Evolutionary conservation across 2,329 filamentous ascomycete genomes (phyloP), one percentile per base, ranked within the genome.

Genomic region (Thielaviopsis populi): DNA sequence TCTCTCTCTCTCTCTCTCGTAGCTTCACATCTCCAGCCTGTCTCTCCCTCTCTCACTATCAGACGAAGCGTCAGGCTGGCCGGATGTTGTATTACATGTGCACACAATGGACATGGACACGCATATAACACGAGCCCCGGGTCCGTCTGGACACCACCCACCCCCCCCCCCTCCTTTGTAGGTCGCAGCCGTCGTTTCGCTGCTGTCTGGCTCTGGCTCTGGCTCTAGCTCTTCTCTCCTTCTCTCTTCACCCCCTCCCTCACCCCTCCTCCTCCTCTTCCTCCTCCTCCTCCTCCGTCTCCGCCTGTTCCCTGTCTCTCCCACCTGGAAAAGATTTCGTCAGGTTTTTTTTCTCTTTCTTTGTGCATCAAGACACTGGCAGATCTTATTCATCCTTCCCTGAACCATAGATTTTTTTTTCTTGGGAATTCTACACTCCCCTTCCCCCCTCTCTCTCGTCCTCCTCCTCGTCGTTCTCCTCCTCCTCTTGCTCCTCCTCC

Each of bases 351-450:
- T 59, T 24, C n/a, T 43, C 40, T 19, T 30, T 19, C 24, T 40
- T 19, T 43, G 59, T 40, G 40, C 40, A 24, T 37, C 40, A 46
- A 61, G 50, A 54, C 50, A 33, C 24, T 54, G 50, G 50, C 24
- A 48, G 59, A 41, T 61, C 40, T 61, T 61, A 43, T 61, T 43
- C 42, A 46, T 43, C 59, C 40, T 48, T 61, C 59, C 37, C 56
- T 59, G 19, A 42, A 22, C 42, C 56, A 41, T 7, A 33, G 22
- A 60, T 37, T 46, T 43, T 59, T 48, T 59, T 63, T 58, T 50
- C 41, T 50, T 33, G 42, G 24, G 13, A 56, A 59, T 50, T 43
- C 53, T 33, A 19, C 22, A 48, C 63, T 61, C 58, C 56, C 63
- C 58, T 64, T 54, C 62, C 41, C 48, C 50, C 42, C 7, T 8